Base-by-base conservation (phyloP, 129 eudicot genomes). In the Smallanthus sonchifolius region DNA sequence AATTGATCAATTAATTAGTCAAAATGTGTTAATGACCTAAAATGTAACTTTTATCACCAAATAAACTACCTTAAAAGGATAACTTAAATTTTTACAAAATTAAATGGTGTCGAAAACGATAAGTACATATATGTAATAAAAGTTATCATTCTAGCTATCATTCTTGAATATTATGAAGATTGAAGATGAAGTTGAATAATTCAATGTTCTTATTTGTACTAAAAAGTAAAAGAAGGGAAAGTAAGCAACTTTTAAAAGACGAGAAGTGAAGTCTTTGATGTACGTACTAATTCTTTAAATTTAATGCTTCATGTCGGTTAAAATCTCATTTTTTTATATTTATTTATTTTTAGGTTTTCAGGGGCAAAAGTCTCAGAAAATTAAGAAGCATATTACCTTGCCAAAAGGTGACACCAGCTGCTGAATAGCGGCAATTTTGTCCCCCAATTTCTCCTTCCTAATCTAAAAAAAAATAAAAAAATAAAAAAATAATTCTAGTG, bases 361-460 rank as follows among this genome's bases (percentile, higher is more conserved):
- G 16, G 10, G 40, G 1, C 32, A 60, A 60, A 55, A 61, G 35
- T 2, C 5, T 35, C 43, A 61, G 67, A 30, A 81, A 65, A 6
- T 24, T 24, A 24, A 24, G 30, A 24, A 24, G 30, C 30, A 32
- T 39, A 13, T 47, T 83, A 89, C 97, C 92, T 92, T 92, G 82
- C 97, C 97, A 67, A 92, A 92, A 80, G 97, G 97, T 79, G 97
- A 87, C 78, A 92, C 97, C 49, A 92, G 72, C 79, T 92, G 97
- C 83, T 92, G 97, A 80, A 92, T 93, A 49, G 97, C 96, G 72
- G 97, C 92, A 83, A 92, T 89, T 83, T 96, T 86, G 85, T 92
- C 97, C 69, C 97, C 97, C 72, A 92, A 54, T 80, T 92, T 92
- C 81, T 92, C 96, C 76, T 92, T 92, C 44, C 96, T 82, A 55